Base-by-base conservation (phyloP, 2,329 filamentous ascomycete species). In the Nothophaeocryptopus gaeumannii region DNA sequence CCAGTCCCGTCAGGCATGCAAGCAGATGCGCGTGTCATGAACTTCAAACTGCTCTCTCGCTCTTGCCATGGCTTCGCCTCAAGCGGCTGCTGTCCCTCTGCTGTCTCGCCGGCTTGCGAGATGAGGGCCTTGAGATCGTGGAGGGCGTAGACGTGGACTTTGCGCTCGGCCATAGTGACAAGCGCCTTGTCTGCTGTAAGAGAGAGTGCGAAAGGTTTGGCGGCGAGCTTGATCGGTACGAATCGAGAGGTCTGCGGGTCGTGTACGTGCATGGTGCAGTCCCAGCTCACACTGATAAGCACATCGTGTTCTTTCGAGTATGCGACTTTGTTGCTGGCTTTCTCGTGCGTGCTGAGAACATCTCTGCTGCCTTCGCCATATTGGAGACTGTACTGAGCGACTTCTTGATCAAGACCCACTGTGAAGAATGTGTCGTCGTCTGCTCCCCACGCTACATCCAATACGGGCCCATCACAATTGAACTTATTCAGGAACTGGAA, bases 1-100 rank as follows among this genome's bases (percentile, higher is more conserved):
- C 93, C 93, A 9, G 86, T 88, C 59, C 96, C 93, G 63, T 93
- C 91, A 11, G 93, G 92, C 93, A 99, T 97, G 70, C 92, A 96
- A 12, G 90, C 85, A 0, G 97, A 88, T 13, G 89, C 88, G 52
- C 93, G 83, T 1, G 92, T 97, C 77, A 96, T 89, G 73, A 96
- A 99, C 69, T 96, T 95, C 65, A 99, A 80, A 20, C 88, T 95
- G 45, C 89, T 95, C 70, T 99, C 93, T 53, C 93, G 83, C 62
- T 89, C 83, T 71, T 99, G 93, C 89, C 89, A 96, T 0, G 92
- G 91, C 11, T 69, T 64, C 8, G 64, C 72, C 12, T 58, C 45
- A 8, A 59, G 46, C 5, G 58, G 29, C 16, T 53, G 46, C 34
- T 52, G 52, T 11, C 40, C 45, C 5, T 42, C 44, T 5, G 47